Base-by-base conservation (phyloP, 2,329 filamentous ascomycete species). In the Monilinia fructigena region DNA sequence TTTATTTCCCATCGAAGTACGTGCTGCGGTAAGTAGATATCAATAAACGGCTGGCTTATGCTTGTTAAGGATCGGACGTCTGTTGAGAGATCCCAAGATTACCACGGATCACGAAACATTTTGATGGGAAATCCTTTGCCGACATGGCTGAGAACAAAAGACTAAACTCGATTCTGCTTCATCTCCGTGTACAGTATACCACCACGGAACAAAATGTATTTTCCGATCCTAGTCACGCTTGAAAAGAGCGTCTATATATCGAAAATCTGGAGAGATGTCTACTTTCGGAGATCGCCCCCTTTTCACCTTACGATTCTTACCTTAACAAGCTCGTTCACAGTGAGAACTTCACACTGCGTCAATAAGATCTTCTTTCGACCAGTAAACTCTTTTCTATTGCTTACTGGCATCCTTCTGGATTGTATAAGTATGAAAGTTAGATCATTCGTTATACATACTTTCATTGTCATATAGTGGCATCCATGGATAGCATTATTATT, bases 221-320 rank as follows among this genome's bases (percentile, higher is more conserved):
- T 59, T 59, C 55, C 55, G 55, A 58, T 45, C 40, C 38, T 40
- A 12, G 31, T 20, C 16, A 42, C 40, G 35, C 55, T 18, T 31
- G 55, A 42, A 58, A 58, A 58, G 55, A 58, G 55, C 55, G 38
- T 58, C 55, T 58, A 45, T 18, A 28, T 58, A 45, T 58, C 55
- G 38, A 58, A 58, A 31, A 42, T 47, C 55, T 47, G 23, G 55
- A 58, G 55, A 59, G 56, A 59, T 23, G 7, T 35, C 56, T 48
- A 4, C 42, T 59, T 59, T 59, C 42, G 42, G 56, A 35, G 40
- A 47, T 48, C 26, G 26, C 26, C 38, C 26, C 56, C 56, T 35
- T 59, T 59, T 48, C 35, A 58, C 55, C 55, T 45, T 47, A 47
- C 5, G 40, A 31, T 47, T 5, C 20, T 35, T n/a, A 48, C 55